Evolutionary conservation across 2,329 filamentous ascomycete genomes (phyloP).

Genomic region (Zymoseptoria ardabiliae): DNA sequence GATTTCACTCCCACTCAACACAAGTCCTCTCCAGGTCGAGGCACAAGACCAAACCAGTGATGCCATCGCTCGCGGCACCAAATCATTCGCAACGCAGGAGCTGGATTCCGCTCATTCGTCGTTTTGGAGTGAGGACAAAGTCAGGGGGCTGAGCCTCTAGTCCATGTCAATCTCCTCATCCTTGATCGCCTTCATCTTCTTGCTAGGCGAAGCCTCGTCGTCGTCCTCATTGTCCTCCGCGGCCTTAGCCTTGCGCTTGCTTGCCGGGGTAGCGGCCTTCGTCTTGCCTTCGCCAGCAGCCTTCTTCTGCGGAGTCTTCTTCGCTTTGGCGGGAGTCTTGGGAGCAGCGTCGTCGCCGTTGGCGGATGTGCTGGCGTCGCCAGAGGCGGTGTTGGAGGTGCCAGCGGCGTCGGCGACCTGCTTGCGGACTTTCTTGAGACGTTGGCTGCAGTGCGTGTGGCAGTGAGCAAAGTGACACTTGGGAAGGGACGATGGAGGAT

Average conservation of each 20-base stretch:
- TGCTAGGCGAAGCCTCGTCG: background rate
- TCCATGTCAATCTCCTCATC: background rate
- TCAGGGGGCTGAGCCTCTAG: background rate
- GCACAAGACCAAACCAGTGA: background rate
- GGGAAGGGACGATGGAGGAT: background rate
- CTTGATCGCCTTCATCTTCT: conserved; percentile 5
- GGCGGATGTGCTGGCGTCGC: background rate
- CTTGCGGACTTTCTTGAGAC: conserved; percentile 6
- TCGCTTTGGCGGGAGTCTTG: background rate
- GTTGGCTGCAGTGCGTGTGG: background rate
- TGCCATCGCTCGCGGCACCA: background rate
- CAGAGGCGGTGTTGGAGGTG: no score
- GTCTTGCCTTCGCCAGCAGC: conserved; percentile 1
- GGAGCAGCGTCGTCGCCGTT: background rate
- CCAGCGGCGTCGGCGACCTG: background rate
- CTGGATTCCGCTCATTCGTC: background rate
- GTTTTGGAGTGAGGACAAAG: background rate
- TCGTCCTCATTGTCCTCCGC: background rate
- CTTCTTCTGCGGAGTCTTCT: background rate
- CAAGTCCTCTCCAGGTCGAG: background rate
- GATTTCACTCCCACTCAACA: background rate
- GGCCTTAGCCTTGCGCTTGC: conserved; percentile 3
- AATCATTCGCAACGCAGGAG: background rate
- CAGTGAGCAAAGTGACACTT: background rate
- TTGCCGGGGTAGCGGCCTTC: background rate